Percentiles rank a stretch among this genome's conserved stretches.
These are phyloP conservation scores for Neofusicoccum laricinum DNA, from an alignment of 2,329 filamentous ascomycete genomes.

Conservation along the genomic window DNA sequence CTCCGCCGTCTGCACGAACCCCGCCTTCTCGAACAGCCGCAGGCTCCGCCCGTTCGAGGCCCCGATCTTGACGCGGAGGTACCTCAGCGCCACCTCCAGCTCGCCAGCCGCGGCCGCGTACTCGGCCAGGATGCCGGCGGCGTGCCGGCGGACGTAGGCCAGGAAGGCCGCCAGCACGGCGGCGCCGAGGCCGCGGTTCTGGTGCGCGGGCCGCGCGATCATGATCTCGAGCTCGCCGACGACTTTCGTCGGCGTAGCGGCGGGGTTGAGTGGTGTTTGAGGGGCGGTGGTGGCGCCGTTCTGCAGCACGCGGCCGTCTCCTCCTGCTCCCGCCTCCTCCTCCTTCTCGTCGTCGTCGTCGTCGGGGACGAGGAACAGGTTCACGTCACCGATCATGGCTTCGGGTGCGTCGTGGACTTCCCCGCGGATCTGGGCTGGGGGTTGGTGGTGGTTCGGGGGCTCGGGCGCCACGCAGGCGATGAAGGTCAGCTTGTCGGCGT, in stretches of 20 bases:
- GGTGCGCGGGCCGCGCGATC: conserved; percentile 63
- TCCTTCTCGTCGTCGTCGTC: conserved; percentile 23
- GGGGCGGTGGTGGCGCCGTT: no score
- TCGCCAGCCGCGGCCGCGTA: conserved; percentile 37
- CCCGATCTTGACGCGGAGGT: conserved; percentile 62
- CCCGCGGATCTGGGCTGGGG: conserved; percentile 27
- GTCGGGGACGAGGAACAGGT: conserved; percentile 65
- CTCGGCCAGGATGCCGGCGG: conserved; percentile 56
- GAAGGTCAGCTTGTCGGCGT: conserved; percentile 87
- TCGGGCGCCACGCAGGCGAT: conserved; percentile 61
- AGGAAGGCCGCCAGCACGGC: conserved; percentile 67
- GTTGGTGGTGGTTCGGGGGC: conserved; percentile 3
- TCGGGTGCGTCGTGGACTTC: conserved; percentile 53
- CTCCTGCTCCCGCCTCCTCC: no score
- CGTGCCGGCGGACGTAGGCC: conserved; percentile 60
- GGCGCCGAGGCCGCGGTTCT: conserved; percentile 63
- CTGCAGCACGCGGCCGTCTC: no score
- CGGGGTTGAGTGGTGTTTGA: not conserved
- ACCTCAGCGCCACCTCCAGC: conserved; percentile 34
- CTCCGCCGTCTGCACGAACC: conserved; percentile 51
- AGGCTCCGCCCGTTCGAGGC: conserved; percentile 56
- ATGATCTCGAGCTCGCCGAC: conserved; percentile 83
- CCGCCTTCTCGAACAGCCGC: conserved; percentile 58
- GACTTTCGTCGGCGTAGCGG: no score
- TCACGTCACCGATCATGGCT: conserved; percentile 50